phyloP scores from a whole-genome alignment of 805 yeast species.

The Yamadazyma akitaensis region DNA sequence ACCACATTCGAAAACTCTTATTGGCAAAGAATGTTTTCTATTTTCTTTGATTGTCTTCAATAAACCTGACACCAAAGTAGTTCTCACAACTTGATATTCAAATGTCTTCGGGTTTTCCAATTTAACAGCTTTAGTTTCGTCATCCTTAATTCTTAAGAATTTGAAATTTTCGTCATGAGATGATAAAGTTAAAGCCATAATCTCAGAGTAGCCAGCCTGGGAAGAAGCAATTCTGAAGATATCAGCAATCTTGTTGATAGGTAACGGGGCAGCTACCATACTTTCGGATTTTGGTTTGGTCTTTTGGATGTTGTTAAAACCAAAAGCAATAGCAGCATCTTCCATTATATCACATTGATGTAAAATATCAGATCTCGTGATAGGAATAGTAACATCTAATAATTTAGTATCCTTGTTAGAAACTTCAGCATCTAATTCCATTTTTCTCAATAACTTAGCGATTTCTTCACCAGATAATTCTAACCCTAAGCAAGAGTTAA shows the following conservation, averaged over 20 bases:
- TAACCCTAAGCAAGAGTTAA: constrained; percentile 92
- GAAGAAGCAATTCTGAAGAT: constrained; percentile 88
- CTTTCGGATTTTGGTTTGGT: constrained; percentile 76
- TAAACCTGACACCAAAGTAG: constrained; percentile 89
- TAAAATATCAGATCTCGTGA: constrained; percentile 91
- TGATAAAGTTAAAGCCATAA: constrained; percentile 90
- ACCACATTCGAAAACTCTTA: constrained; percentile 91
- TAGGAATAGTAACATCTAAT: constrained; percentile 73
- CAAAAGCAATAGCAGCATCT: constrained; percentile 95
- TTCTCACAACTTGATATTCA: constrained; percentile 97
- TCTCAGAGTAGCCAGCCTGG: constrained; percentile 95
- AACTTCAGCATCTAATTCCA: constrained; percentile 71
- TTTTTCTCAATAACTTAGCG: constrained; percentile 62
- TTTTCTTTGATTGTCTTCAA: constrained; percentile 94
- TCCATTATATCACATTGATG: constrained; percentile 99
- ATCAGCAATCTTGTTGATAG: constrained; percentile 87
- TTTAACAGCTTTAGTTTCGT: constrained; percentile 75
- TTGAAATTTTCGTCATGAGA: constrained; percentile 96
- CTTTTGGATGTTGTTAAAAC: constrained; percentile 82
- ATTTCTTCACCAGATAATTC: constrained; percentile 66
- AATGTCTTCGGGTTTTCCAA: constrained; percentile 94
- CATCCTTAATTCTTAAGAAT: constrained; percentile 72
- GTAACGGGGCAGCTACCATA: constrained; percentile 81
- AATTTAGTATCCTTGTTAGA: constrained; percentile 45
- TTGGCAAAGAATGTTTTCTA: constrained; percentile 92